phyloP scores from a whole-genome alignment of 139 green algal genomes.

The Volvox reticuliferus region DNA sequence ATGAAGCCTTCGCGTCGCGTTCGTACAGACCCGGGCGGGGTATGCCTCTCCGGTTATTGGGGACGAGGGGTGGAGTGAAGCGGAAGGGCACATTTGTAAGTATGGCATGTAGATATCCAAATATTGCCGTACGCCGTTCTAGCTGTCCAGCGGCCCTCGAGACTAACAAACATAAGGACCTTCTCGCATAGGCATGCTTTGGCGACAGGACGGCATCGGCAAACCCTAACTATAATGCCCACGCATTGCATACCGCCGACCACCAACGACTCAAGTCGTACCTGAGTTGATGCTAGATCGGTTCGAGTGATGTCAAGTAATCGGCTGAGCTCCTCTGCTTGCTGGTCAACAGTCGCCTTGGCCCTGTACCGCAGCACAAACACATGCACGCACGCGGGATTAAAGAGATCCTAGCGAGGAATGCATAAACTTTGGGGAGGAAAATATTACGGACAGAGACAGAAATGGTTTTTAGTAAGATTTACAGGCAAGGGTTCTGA shows the following conservation, averaged over 20 bases:
- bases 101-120: not conserved
- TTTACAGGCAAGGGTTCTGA: too few species aligned
- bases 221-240: not conserved
- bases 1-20: not conserved
- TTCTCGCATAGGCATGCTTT: too few species aligned
- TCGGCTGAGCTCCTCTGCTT: not conserved
- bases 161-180: too few species aligned
- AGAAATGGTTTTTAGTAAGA: too few species aligned
- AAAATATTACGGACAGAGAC: too few species aligned
- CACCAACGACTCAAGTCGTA: not conserved
- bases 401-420: too few species aligned
- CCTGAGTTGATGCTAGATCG: not conserved
- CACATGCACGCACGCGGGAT: not conserved
- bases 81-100: too few species aligned
- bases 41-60: not conserved
- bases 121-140: not conserved
- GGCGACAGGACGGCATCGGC: too few species aligned
- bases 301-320: not conserved
- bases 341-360: not conserved
- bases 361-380: conserved; percentile 4
- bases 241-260: not conserved
- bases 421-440: too few species aligned
- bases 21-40: not conserved
- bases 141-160: too few species aligned
- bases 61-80: not conserved